A percentile compares a stretch with the other conserved stretches of the same genome.
Conservation (phyloP, 257 asterid species). For the Thymus mandschuricus region DNA sequence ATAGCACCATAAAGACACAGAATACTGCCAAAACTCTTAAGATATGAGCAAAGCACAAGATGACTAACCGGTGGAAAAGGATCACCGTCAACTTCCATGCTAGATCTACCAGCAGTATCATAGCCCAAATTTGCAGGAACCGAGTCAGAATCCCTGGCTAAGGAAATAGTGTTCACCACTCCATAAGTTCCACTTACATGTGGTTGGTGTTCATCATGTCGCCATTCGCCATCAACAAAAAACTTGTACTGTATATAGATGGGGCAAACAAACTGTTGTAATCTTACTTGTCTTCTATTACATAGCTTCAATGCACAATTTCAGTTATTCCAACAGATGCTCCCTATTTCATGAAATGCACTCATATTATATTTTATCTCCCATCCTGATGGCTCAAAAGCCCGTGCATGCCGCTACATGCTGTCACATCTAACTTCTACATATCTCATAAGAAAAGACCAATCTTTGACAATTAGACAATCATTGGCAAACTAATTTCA, state of each 20-base stretch:
- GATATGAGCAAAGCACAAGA: constrained; percentile 19
- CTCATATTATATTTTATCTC: background rate
- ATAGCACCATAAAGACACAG: constrained; percentile 8
- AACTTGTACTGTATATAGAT: constrained; percentile 64
- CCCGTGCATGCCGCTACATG: background rate
- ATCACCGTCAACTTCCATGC: constrained; percentile 74
- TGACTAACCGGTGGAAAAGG: constrained; percentile 56
- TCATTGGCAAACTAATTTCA: background rate
- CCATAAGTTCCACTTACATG: constrained; percentile 67
- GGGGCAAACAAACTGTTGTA: constrained; percentile 24
- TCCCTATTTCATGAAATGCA: constrained; percentile 18
- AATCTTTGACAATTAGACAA: background rate
- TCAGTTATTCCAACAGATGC: background rate
- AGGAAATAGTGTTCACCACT: constrained; percentile 70
- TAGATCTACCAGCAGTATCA: constrained; percentile 52
- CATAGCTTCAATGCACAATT: constrained; percentile 14
- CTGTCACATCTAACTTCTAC: background rate
- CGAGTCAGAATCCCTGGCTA: constrained; percentile 60
- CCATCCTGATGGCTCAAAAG: no score
- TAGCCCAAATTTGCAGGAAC: constrained; percentile 50
- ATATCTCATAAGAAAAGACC: background rate
- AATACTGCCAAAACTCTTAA: constrained; percentile 6
- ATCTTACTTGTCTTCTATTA: constrained; percentile 1
- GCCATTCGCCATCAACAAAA: constrained; percentile 85
- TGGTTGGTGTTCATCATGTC: constrained; percentile 76